Percentiles rank a stretch among this genome's conserved stretches.
These are phyloP conservation scores for Annulohypoxylon maeteangense DNA, from an alignment of 495 filamentous ascomycete genomes.

Conservation along the genomic window DNA sequence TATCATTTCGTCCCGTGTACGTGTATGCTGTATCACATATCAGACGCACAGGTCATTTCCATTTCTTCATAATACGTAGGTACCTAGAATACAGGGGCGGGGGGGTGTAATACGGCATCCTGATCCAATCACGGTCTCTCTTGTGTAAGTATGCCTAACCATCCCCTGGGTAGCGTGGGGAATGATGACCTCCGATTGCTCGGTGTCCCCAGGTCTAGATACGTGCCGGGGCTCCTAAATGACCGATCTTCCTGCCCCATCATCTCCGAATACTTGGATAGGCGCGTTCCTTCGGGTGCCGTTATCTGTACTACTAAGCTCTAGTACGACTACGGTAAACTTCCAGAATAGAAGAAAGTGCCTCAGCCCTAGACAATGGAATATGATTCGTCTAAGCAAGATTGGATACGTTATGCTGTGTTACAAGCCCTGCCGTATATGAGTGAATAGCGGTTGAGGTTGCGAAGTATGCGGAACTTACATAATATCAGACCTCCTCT, in stretches of 20 bases:
- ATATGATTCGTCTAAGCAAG: conserved; percentile 5
- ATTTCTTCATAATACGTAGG: background rate
- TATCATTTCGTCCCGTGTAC: background rate
- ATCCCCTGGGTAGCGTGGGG: background rate
- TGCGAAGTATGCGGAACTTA: conserved; percentile 1
- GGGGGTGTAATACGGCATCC: background rate
- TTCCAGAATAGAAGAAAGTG: conserved; percentile 7
- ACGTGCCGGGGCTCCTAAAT: background rate
- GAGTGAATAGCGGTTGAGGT: conserved; percentile 9
- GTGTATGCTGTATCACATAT: background rate
- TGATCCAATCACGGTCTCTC: conserved; percentile 1
- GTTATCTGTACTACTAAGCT: background rate
- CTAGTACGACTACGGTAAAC: background rate
- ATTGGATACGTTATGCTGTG: conserved; percentile 10
- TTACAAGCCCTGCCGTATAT: conserved; percentile 10
- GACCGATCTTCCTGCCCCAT: background rate
- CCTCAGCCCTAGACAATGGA: conserved; percentile 4
- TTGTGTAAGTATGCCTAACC: background rate
- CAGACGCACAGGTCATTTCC: background rate
- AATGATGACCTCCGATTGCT: conserved; percentile 4
- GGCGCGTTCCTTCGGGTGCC: background rate
- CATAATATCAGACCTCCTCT: conserved; percentile 17
- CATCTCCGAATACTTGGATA: conserved; percentile 8
- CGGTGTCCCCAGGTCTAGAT: background rate
- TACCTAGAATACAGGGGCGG: background rate